Base-by-base conservation (phyloP, 1,139 yeast genomes). In the Pichia kudriavzevii region DNA sequence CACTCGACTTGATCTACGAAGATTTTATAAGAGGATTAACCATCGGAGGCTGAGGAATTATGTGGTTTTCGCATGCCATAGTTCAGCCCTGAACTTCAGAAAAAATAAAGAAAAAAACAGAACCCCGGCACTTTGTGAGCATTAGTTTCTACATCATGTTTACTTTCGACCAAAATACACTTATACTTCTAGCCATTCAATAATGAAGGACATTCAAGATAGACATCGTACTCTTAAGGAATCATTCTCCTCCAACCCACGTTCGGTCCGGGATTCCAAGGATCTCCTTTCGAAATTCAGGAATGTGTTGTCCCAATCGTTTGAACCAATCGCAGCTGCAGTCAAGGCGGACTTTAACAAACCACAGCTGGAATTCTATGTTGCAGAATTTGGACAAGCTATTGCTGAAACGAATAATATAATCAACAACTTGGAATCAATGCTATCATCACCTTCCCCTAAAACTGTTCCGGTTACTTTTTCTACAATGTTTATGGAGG, bases 311-410 rank as follows among this genome's bases (percentile, higher is more conserved):
- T 63, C 66, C 40, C 91, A 82, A 53, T 71, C 81, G 48, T 64
- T 61, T 34, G 75, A 72, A 4, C 60, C 57, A 11, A 49, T 88
- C 26, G 58, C 68, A 30, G 70, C 65, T 2, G 88, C 95, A 0
- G 58, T 87, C 44, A 48, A 63, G 24, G 54, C 64, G 45, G 97
- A 88, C 54, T 74, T 87, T 56, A 66, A 75, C 52, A 72, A 91
- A 43, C 56, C 80, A 2, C 61, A 63, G 2, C 59, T 63, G 22
- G 97, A 88, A 53, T 69, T 88, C 3, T 61, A 63, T 39, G 52
- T 71, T 31, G 59, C 74, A 37, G 97, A 88, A 54, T 42, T 75
- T 26, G 57, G 61, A 10, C 66, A 69, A 1, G 53, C 69, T 1
- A 55, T 75, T 38, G 62, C 61, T 37, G 95, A 84, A 50, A 59